Evolutionary conservation across 768 basidiomycete species (phyloP), one percentile per base, ranked within the genome.

Genomic region (Termitomyces sp.): DNA sequence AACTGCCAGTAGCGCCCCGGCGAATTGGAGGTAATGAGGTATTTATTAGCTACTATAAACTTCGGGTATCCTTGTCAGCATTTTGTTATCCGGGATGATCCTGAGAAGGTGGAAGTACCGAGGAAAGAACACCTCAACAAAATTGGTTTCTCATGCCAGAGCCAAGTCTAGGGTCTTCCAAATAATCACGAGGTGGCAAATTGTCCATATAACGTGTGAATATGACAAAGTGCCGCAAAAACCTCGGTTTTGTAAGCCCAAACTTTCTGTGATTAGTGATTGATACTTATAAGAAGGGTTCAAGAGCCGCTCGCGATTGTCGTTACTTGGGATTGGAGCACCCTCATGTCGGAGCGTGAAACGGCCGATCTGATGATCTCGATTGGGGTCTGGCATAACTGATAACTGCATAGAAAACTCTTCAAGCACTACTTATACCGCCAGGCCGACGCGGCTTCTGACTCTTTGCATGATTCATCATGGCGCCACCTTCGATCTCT

Each of bases 81-180:
- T 47, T 47, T 32, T 30, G 5, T 46, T 48, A 37, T 7, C 35
- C 17, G 16, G 16, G 40, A 19, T 47, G 45, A 52, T 43, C 40
- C 42, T n/a, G 16, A 58, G 45, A 53, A 59, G 50, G 27, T 25
- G 9, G 30, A 32, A 9, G 10, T 2, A 32, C 10, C 32, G 32
- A 32, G 32, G 3, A 32, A 32, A 32, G 32, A 9, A 32, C 32
- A 3, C 32, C 34, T 34, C 34, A 54, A 43, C 28, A 55, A 57
- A 60, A 57, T 57, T 49, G 44, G 53, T 42, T 42, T 43, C 28
- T 32, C 27, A 53, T 30, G 19, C 10, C 23, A 42, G 19, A 30
- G 2, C 17, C 27, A 27, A 9, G 25, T 2, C 11, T 7, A 34
- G n/a, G 34, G n/a, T 14, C 12, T 21, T 34, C 7, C 30, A 19